Percentiles rank a stretch among this genome's conserved stretches.
Evolutionary conservation across 108 stramenopile species (phyloP).

Genomic region (Poteriospumella lacustris): DNA sequence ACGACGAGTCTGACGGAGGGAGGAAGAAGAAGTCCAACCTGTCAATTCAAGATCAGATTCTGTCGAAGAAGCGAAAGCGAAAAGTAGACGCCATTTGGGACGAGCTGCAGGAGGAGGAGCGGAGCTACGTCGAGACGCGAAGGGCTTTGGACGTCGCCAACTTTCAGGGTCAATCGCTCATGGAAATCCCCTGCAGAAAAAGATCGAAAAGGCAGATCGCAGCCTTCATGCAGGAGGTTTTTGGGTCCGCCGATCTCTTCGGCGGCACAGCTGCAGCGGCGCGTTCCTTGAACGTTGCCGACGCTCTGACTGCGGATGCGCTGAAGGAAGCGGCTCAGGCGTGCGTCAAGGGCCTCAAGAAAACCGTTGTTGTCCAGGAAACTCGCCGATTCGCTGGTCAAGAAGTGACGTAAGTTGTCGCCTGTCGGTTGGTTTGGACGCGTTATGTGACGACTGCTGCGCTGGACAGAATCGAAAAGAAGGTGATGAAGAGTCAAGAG

Average conservation of each 20-base stretch:
- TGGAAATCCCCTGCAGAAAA: no score
- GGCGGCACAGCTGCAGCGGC: no score
- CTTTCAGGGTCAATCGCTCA: no score
- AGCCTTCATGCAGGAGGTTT: no score
- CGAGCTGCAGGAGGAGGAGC: background rate
- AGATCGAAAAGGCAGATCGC: no score
- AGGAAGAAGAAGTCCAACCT: background rate
- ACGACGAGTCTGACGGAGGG: background rate
- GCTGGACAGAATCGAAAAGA: background rate
- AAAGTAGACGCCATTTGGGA: conserved; percentile 4
- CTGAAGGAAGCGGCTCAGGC: background rate
- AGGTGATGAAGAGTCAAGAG: background rate
- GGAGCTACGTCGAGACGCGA: background rate
- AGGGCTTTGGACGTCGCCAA: no score
- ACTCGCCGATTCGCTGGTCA: background rate
- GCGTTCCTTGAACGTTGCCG: no score
- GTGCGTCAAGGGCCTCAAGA: background rate
- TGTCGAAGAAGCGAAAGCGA: background rate
- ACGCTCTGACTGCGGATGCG: background rate
- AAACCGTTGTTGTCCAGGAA: background rate
- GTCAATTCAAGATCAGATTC: background rate
- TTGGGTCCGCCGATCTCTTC: no score
- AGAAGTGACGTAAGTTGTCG: conserved; percentile 1
- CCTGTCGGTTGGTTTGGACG: background rate
- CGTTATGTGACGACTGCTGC: background rate